A percentile compares a stretch with the other conserved stretches of the same genome.
These are phyloP conservation scores for Xylaria palmicola DNA, from an alignment of 495 filamentous ascomycete species.

Conservation along the genomic window DNA sequence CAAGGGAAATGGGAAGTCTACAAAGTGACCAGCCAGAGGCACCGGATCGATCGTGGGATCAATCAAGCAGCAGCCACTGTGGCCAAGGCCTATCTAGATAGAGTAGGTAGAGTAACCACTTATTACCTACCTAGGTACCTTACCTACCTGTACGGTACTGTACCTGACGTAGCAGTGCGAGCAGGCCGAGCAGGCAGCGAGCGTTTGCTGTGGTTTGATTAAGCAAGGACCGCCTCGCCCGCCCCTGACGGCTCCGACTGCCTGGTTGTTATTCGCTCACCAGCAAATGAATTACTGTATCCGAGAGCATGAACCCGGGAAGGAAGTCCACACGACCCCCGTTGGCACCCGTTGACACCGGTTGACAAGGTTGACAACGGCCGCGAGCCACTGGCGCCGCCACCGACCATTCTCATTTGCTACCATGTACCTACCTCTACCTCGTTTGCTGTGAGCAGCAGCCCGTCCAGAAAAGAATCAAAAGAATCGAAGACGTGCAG, in stretches of 20 bases:
- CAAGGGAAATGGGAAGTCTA: background rate
- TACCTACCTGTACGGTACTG: too few relatives aligned
- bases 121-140: too few relatives aligned
- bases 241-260: conserved; percentile 1
- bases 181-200: background rate
- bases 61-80: background rate
- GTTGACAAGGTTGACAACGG: too few relatives aligned
- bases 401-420: background rate
- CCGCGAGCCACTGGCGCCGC: background rate
- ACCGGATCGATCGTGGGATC: background rate
- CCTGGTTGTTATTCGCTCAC: conserved; percentile 2
- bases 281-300: conserved; percentile 1
- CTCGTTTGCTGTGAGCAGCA: background rate
- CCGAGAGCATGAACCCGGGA: background rate
- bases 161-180: background rate
- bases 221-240: conserved; percentile 8
- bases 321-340: background rate
- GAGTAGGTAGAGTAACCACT: background rate
- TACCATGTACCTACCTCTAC: background rate
- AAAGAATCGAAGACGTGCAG: background rate
- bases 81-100: background rate
- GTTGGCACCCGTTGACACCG: too few relatives aligned
- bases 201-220: conserved; percentile 12
- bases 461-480: background rate
- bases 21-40: background rate